These are phyloP conservation scores for Chrysanthemum lavandulifolium DNA, from an alignment of 129 eudicot species.

Conservation along the genomic window DNA sequence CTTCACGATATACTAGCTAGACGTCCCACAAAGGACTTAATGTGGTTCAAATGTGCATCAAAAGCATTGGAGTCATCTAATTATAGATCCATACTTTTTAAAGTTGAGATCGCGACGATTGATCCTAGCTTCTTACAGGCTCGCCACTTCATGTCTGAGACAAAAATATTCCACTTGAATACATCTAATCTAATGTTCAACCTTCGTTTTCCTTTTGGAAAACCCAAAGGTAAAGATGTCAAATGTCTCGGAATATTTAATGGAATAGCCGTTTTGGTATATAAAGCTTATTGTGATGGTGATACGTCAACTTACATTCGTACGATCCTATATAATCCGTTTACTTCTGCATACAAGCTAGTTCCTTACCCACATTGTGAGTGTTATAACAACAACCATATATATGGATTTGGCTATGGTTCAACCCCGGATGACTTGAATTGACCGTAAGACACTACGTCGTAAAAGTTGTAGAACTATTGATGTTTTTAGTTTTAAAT, in stretches of 20 bases:
- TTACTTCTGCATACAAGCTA: no score
- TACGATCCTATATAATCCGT: no score
- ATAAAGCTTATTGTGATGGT: not conserved
- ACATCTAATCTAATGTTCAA: not conserved
- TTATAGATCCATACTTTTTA: not conserved
- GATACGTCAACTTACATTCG: no score
- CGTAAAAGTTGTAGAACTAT: no score
- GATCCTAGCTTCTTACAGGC: not conserved
- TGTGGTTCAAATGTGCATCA: not conserved
- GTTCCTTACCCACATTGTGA: no score
- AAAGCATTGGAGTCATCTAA: not conserved
- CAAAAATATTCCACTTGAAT: not conserved
- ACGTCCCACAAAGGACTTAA: not conserved
- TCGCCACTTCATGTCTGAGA: not conserved
- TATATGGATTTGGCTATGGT: no score
- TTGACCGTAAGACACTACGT: no score
- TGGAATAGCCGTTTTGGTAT: not conserved
- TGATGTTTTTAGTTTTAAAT: no score
- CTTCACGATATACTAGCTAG: not conserved
- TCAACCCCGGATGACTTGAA: no score
- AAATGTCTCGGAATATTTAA: not conserved
- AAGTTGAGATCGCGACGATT: not conserved
- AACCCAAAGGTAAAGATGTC: not conserved
- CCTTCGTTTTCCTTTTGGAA: not conserved
- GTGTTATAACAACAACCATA: no score